Conservation (phyloP, 2,329 filamentous ascomycete species). For the Rasamsonia emersonii region DNA sequence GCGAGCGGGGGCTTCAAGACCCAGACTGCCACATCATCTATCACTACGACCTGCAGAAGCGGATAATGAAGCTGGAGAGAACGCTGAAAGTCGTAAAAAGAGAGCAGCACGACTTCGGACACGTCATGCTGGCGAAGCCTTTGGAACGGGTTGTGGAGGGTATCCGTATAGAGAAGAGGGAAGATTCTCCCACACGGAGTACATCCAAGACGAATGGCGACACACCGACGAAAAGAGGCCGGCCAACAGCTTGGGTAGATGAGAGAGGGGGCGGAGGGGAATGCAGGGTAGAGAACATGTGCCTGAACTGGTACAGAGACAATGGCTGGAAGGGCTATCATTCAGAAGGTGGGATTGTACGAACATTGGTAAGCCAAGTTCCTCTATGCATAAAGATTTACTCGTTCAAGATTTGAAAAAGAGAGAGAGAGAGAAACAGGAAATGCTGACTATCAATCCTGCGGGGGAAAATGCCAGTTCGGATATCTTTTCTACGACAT, state of each 20-base stretch:
- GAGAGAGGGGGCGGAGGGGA: conserved; percentile 59
- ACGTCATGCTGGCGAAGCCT: conserved; percentile 69
- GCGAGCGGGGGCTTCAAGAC: conserved; percentile 79
- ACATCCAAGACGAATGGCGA: conserved; percentile 10
- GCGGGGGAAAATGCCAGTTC: conserved; percentile 42
- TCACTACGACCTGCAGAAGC: conserved; percentile 90
- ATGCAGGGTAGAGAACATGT: conserved; percentile 91
- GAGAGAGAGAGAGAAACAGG: too few relatives aligned
- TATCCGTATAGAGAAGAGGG: conserved; percentile 60
- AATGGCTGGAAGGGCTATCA: conserved; percentile 94
- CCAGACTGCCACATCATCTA: conserved; percentile 83
- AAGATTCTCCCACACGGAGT: conserved; percentile 25
- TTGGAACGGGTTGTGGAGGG: conserved; percentile 68
- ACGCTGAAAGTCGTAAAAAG: conserved; percentile 72
- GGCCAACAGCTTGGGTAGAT: conserved; percentile 78
- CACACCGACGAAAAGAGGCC: conserved; percentile 22
- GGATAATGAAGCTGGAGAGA: conserved; percentile 83
- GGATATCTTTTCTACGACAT: conserved; percentile 89
- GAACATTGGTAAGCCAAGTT: conserved; percentile 58
- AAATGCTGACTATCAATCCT: too few relatives aligned
- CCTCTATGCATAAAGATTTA: conserved; percentile 1
- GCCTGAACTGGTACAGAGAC: conserved; percentile 71
- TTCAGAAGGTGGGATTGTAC: conserved; percentile 79
- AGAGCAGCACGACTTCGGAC: conserved; percentile 84
- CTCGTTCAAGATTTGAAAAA: too few relatives aligned